These are phyloP conservation scores for Pilobolus umbonatus DNA, from an alignment of 192 early-diverging fungal genomes.

Conservation along the genomic window DNA sequence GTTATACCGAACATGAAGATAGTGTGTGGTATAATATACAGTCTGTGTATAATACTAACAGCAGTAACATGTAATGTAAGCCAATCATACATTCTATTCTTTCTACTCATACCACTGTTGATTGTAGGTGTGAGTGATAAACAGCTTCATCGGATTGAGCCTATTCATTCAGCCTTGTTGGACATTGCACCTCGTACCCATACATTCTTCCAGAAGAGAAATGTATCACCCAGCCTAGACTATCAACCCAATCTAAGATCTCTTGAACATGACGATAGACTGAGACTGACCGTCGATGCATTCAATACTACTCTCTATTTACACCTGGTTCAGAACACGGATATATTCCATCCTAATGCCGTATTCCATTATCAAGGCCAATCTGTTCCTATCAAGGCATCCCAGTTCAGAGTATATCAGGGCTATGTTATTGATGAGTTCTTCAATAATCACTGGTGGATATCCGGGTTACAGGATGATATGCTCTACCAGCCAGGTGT, in stretches of 20 bases:
- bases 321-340: slow-evolving; percentile 67
- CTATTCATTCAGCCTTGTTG: slow-evolving; percentile 1
- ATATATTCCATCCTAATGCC: slow-evolving; percentile 66
- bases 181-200: slow-evolving; percentile 23
- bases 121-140: background rate
- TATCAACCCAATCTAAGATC: slow-evolving; percentile 13
- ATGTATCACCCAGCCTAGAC: slow-evolving; percentile 11
- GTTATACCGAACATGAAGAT: too few relatives aligned
- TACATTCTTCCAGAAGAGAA: slow-evolving; percentile 21
- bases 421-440: slow-evolving; percentile 40
- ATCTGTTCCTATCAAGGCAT: slow-evolving; percentile 9
- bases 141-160: background rate
- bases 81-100: too few relatives aligned
- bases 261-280: slow-evolving; percentile 23
- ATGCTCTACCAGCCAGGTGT: slow-evolving; percentile 41
- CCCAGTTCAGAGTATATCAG: slow-evolving; percentile 51
- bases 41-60: too few relatives aligned
- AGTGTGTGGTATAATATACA: too few relatives aligned
- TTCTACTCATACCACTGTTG: too few relatives aligned
- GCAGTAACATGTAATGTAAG: too few relatives aligned
- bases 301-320: slow-evolving; percentile 66
- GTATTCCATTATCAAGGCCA: slow-evolving; percentile 28
- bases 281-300: slow-evolving; percentile 29
- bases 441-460: slow-evolving; percentile 13
- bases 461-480: slow-evolving; percentile 29